These are phyloP conservation scores for Gastrolobium villosum DNA, from an alignment of 306 rosid genomes.

Conservation along the genomic window DNA sequence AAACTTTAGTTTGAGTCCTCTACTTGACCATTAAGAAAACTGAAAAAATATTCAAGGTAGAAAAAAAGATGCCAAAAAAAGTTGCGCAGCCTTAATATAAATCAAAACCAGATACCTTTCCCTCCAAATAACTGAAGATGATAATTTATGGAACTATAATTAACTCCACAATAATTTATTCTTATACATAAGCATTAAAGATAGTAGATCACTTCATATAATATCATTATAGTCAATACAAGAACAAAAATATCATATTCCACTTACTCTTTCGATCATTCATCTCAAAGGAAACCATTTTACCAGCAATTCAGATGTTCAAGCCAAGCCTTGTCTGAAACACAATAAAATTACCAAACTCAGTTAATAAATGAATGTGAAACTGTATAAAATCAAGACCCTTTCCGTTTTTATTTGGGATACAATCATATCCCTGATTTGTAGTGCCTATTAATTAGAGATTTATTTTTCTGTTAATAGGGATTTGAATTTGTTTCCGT, in stretches of 20 bases:
- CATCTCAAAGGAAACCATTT: slow-evolving; percentile 97
- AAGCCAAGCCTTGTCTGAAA: slow-evolving; percentile 58
- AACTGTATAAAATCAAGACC: background rate
- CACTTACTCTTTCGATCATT: slow-evolving; percentile 95
- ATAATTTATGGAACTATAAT: slow-evolving; percentile 16
- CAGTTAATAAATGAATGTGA: slow-evolving; percentile 24
- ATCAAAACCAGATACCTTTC: slow-evolving; percentile 1
- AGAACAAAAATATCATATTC: slow-evolving; percentile 12
- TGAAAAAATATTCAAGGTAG: slow-evolving; percentile 2
- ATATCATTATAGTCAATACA: background rate
- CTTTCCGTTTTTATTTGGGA: no score
- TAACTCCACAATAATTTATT: background rate
- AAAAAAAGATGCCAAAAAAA: background rate
- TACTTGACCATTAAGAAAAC: background rate
- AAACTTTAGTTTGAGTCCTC: background rate
- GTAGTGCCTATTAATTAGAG: no score
- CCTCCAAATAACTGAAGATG: background rate
- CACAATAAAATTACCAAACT: slow-evolving; percentile 35
- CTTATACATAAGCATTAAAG: background rate
- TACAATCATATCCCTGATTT: no score
- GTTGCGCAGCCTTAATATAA: slow-evolving; percentile 1
- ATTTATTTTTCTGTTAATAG: no score
- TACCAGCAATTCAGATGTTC: slow-evolving; percentile 46
- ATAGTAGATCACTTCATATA: background rate
- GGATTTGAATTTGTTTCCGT: no score